Evolutionary conservation across 83 land plant species (phyloP), one percentile per base, ranked within the genome.

Genomic region (Isoetes engelmannii): DNA sequence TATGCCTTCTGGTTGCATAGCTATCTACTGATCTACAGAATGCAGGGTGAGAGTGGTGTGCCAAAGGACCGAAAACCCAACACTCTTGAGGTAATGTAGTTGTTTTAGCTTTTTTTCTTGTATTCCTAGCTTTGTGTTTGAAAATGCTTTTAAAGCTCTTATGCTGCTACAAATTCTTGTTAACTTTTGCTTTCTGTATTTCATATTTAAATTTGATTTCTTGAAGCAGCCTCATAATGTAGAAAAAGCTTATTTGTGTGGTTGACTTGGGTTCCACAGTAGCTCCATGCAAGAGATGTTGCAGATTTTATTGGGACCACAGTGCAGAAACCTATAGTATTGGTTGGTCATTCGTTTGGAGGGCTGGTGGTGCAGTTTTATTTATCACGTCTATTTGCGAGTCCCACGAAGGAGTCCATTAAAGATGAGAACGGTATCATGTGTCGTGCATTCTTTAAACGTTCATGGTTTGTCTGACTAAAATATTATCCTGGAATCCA

Each of bases 331-430:
- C 84, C 86, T 57, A 86, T 90, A 3, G 81, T 88, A 15, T 72
- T 88, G 73, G 44, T 88, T 71, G 93, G 90, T 3, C 94, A 86
- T 69, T 91, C 97, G 12, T 88, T 91, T 79, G 93, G 94, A 7
- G 93, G 94, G 4, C 82, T 88, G 17, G 79, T 90, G 15, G 82
- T 88, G 46, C 93, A 90, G 68, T 78, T 54, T 63, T 88, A 88
- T 70, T 73, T 90, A 10, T 76, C 92, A 8, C 72, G 73, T 59
- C 37, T 74, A 55, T 17, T 61, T 20, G 44, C 28, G 37, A 28
- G 37, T 28, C 37, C 37, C 37, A 28, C 37, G 37, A 28, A 28
- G 37, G 37, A 28, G 37, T 28, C 37, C 37, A 28, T 28, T 28
- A 28, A 28, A 28, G 37, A 28, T 28, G 37, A 2, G 37, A 28